Evolutionary conservation across 208 protist genomes (phyloP), one percentile per base, ranked within the genome.

Genomic region (Herpetomonas samuelpessoai): DNA sequence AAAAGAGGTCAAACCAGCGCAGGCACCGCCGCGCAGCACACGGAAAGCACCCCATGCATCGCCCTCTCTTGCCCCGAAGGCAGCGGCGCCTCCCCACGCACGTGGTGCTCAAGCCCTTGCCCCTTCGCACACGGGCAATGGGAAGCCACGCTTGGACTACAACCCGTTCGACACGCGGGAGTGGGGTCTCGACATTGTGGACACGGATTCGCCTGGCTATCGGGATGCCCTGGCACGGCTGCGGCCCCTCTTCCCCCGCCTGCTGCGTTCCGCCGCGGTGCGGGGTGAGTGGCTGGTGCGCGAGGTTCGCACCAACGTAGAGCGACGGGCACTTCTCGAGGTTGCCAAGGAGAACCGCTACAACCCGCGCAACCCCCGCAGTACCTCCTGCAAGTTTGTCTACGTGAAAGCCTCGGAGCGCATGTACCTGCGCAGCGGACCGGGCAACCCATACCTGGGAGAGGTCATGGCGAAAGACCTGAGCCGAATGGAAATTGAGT

Each of bases 381-480:
- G 26, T 18, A 50, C 59, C 1, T 30, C 66, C 2, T 72, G 66
- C 31, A n/a, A 29, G 14, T 35, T 67, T 41, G 49, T 38, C 2
- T 65, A 58, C 30, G 58, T 66, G n/a, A 27, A 61, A 38, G 25
- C n/a, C 18, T 54, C 51, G 21, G 58, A 60, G 18, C 24, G 25
- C 4, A 25, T 67, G 18, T 65, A 61, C 46, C 38, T 72, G 39
- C 66, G 66, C 41, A 64, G 49, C 27, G 41, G 31, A 39, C 2
- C n/a, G 14, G n/a, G 28, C 28, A 72, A 68, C 24, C 59, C 60
- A 6, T 41, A 72, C 35, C 41, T 72, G 46, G 51, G 14, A 29
- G 28, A 28, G 6, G 28, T 24, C 16, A 3, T 72, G 10, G 57
- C 49, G 44, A 6, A 44, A 2, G 60, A 57, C 30, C 30, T 72